phyloP scores from a whole-genome alignment of 805 yeast genomes.

The Hanseniaspora thailandica region DNA sequence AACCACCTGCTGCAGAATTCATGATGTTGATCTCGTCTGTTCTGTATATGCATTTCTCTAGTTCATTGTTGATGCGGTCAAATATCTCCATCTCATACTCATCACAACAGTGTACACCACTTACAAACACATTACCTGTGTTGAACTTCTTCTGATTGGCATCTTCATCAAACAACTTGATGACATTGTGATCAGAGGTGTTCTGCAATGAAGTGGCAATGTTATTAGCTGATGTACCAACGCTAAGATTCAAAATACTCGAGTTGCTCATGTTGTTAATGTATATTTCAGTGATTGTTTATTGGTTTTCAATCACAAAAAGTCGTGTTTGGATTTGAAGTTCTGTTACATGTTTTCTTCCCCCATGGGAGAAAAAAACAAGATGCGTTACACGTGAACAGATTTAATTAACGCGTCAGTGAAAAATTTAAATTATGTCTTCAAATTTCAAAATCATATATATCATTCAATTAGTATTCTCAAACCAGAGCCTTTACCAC shows the following conservation, averaged over 20 bases:
- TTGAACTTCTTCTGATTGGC: conserved; percentile 50
- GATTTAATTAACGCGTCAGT: neutral
- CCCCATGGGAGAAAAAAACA: neutral
- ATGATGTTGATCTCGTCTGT: conserved; percentile 80
- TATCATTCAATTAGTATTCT: conserved; percentile 31
- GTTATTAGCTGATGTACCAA: conserved; percentile 14
- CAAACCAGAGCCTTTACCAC: conserved; percentile 86
- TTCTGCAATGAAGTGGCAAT: neutral
- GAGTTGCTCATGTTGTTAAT: neutral
- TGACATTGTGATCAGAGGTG: neutral
- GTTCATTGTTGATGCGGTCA: conserved; percentile 77
- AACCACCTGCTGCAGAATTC: conserved; percentile 97
- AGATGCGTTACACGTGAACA: neutral
- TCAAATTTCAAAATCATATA: neutral
- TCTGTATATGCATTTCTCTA: conserved; percentile 68
- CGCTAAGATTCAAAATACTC: conserved; percentile 31
- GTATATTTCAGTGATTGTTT: too few species aligned
- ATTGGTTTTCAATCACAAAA: too few species aligned
- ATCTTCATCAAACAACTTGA: neutral
- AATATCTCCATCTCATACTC: conserved; percentile 58
- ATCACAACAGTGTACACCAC: conserved; percentile 70
- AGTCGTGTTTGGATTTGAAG: too few species aligned
- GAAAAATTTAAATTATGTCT: neutral
- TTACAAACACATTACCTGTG: conserved; percentile 94
- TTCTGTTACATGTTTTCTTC: neutral